These are phyloP conservation scores for Verticillium alfalfae DNA, from an alignment of 2,329 filamentous ascomycete species.

Conservation along the genomic window DNA sequence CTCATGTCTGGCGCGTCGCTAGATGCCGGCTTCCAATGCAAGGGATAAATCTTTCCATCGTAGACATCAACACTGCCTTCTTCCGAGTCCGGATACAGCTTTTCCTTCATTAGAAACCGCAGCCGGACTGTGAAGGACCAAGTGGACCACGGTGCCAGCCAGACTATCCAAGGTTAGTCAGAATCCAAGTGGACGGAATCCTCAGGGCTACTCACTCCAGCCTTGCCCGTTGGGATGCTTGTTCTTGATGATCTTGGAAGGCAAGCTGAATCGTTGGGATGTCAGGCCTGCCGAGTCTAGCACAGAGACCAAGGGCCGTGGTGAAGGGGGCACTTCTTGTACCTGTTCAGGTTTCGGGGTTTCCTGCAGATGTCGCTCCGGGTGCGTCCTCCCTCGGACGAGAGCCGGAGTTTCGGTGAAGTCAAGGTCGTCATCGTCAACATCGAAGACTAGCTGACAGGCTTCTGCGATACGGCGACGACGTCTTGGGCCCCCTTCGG, in stretches of 20 bases:
- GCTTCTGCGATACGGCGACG: background rate
- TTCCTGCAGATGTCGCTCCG: slow-evolving; percentile 15
- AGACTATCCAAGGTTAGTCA: slow-evolving; percentile 12
- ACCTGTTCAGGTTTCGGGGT: slow-evolving; percentile 26
- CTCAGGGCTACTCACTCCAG: slow-evolving; percentile 25
- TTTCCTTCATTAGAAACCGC: slow-evolving; percentile 23
- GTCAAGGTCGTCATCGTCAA: background rate
- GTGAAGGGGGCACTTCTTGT: slow-evolving; percentile 16
- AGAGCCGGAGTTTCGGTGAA: background rate
- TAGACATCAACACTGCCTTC: slow-evolving; percentile 13
- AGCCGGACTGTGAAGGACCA: slow-evolving; percentile 26
- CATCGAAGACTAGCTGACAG: background rate
- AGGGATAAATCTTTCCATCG: slow-evolving; percentile 22
- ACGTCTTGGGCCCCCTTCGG: background rate
- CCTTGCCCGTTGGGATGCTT: slow-evolving; percentile 20
- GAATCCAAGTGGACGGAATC: background rate
- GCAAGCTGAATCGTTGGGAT: slow-evolving; percentile 7
- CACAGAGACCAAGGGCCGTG: slow-evolving; percentile 1
- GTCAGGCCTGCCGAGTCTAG: background rate
- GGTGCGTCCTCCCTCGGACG: slow-evolving; percentile 11
- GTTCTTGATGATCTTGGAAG: slow-evolving; percentile 21
- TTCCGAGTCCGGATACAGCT: slow-evolving; percentile 16
- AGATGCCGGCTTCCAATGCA: slow-evolving; percentile 12
- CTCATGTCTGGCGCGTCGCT: background rate
- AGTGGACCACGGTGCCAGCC: slow-evolving; percentile 23